These are phyloP conservation scores for Penicillium psychrofluorescens DNA, from an alignment of 495 filamentous ascomycete species.

Conservation along the genomic window DNA sequence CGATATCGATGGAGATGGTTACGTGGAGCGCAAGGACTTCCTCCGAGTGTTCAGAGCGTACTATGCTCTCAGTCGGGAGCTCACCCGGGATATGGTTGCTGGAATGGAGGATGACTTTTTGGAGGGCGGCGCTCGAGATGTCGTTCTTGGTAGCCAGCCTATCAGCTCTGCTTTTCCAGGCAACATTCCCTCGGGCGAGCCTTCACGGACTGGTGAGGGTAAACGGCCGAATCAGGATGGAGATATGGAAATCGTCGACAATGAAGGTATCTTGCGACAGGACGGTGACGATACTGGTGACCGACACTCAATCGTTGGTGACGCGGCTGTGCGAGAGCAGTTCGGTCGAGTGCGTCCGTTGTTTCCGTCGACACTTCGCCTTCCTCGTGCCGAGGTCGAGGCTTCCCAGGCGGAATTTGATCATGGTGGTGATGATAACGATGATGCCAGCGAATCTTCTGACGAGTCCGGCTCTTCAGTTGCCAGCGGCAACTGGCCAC, in stretches of 20 bases:
- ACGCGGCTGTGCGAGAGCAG: slow-evolving; percentile 37
- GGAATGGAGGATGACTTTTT: slow-evolving; percentile 74
- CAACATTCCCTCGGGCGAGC: slow-evolving; percentile 52
- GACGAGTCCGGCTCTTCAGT: slow-evolving; percentile 24
- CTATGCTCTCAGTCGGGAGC: slow-evolving; percentile 77
- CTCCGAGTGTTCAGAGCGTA: slow-evolving; percentile 85
- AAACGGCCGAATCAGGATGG: slow-evolving; percentile 53
- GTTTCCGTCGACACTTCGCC: slow-evolving; percentile 28
- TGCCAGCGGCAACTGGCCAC: slow-evolving; percentile 30
- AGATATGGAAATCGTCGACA: slow-evolving; percentile 55
- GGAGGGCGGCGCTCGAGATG: slow-evolving; percentile 64
- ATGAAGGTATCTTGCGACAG: slow-evolving; percentile 39
- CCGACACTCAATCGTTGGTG: slow-evolving; percentile 38
- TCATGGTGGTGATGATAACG: slow-evolving; percentile 14
- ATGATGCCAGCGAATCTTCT: slow-evolving; percentile 12
- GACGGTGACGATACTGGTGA: slow-evolving; percentile 41
- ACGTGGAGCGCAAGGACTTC: slow-evolving; percentile 80
- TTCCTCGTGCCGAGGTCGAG: slow-evolving; percentile 10
- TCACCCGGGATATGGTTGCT: slow-evolving; percentile 77
- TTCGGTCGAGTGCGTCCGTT: slow-evolving; percentile 33
- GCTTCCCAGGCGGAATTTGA: slow-evolving; percentile 1
- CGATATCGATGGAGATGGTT: slow-evolving; percentile 87
- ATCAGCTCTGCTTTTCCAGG: slow-evolving; percentile 68
- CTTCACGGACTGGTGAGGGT: slow-evolving; percentile 52
- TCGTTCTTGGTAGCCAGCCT: slow-evolving; percentile 68